phyloP scores from a whole-genome alignment of 192 early-diverging fungal species.

The Thoreauomyces humboldtii region DNA sequence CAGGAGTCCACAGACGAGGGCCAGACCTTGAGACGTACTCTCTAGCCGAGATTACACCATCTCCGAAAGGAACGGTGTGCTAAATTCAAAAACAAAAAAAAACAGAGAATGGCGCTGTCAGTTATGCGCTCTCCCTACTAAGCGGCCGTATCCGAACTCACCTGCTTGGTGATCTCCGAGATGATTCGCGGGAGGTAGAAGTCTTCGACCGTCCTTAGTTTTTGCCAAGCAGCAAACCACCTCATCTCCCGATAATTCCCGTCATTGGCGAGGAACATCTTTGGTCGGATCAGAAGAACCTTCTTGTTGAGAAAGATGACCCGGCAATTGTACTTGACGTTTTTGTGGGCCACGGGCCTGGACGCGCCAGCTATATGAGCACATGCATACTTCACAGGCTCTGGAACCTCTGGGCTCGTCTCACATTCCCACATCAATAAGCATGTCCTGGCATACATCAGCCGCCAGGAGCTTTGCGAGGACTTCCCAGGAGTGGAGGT shows the following conservation, averaged over 20 bases:
- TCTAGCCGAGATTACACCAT: constrained; percentile 78
- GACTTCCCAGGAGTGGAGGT: constrained; percentile 92
- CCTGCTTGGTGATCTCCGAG: constrained; percentile 74
- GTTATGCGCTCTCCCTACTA: not conserved
- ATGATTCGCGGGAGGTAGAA: constrained; percentile 81
- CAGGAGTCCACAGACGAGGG: not conserved
- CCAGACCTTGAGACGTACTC: constrained; percentile 48
- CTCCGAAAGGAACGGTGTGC: constrained; percentile 82
- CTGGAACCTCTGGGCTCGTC: no score
- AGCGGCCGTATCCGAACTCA: constrained; percentile 1
- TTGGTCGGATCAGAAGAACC: constrained; percentile 95
- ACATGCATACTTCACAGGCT: no score
- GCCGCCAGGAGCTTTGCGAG: constrained; percentile 70
- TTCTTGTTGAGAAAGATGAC: constrained; percentile 75
- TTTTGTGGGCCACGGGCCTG: constrained; percentile 89
- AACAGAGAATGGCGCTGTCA: not conserved
- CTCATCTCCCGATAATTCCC: constrained; percentile 96
- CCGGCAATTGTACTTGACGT: constrained; percentile 96
- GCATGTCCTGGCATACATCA: constrained; percentile 68
- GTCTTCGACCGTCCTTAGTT: constrained; percentile 64
- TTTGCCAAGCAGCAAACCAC: constrained; percentile 90
- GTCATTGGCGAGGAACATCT: constrained; percentile 93
- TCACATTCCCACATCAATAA: constrained; percentile 94
- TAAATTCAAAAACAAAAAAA: constrained; percentile 4
- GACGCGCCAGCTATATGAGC: no score